Evolutionary conservation across 78 protist genomes (phyloP).

Genomic region (Dictyostelium citrinum): DNA sequence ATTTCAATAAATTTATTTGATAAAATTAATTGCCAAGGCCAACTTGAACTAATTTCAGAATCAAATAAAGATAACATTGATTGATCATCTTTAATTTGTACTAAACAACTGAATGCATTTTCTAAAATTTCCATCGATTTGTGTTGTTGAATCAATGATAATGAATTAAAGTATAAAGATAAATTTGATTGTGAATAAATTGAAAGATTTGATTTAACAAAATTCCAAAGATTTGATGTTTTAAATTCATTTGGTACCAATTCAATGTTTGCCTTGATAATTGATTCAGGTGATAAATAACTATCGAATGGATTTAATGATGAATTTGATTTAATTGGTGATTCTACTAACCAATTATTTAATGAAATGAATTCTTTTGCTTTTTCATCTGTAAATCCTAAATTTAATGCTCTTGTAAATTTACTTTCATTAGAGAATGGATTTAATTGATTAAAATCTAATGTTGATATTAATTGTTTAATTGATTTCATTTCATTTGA

Average conservation of each 20-base stretch:
- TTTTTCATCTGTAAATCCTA: not conserved
- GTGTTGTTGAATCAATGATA: too few species aligned
- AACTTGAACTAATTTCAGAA: not conserved
- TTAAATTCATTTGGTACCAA: not conserved
- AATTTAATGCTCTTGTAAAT: not conserved
- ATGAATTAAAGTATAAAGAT: not conserved
- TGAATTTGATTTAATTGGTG: not conserved
- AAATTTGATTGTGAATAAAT: not conserved
- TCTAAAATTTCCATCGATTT: not conserved
- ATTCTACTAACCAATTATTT: not conserved
- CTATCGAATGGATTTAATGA: not conserved
- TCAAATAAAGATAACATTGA: not conserved
- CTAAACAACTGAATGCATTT: not conserved
- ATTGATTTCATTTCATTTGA: not conserved
- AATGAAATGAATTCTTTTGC: not conserved
- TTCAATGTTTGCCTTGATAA: not conserved
- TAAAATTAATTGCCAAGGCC: not conserved
- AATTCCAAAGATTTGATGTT: not conserved
- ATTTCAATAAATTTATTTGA: not conserved
- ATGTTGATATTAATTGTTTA: not conserved
- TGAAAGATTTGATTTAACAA: not conserved
- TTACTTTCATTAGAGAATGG: not conserved
- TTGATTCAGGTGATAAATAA: not conserved
- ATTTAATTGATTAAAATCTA: not conserved
- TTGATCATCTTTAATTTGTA: not conserved